A percentile compares a stretch with the other conserved stretches of the same genome.
These are phyloP conservation scores for Aspergillus conjunctus DNA, from an alignment of 495 filamentous ascomycete genomes.

Conservation along the genomic window DNA sequence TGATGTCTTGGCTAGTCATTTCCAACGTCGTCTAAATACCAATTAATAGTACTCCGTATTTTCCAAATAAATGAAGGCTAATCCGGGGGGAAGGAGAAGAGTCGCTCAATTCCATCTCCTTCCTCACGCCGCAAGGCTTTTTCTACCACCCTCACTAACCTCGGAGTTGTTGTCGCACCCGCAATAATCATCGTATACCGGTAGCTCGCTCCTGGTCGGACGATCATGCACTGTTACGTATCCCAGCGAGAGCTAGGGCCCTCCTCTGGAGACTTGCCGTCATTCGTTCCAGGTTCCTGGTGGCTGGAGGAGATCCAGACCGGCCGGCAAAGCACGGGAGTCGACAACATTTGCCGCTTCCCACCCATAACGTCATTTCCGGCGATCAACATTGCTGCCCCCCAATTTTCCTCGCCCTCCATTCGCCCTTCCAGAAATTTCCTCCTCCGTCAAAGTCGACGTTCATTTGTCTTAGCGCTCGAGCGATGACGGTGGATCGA, in stretches of 20 bases:
- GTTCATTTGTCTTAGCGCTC: slow-evolving; percentile 18
- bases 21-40: no score
- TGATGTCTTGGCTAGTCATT: no score
- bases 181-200: neutral
- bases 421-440: slow-evolving; percentile 24
- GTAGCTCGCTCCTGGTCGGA: neutral
- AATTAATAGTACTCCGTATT: no score
- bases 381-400: slow-evolving; percentile 19
- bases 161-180: no score
- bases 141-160: no score
- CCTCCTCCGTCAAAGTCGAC: slow-evolving; percentile 19
- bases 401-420: slow-evolving; percentile 20
- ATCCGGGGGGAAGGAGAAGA: no score
- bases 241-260: neutral
- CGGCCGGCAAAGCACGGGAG: slow-evolving; percentile 16
- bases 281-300: slow-evolving; percentile 14
- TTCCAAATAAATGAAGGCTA: no score
- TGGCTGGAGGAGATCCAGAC: slow-evolving; percentile 24
- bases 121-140: no score
- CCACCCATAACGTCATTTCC: slow-evolving; percentile 37
- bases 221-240: neutral
- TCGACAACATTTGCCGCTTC: slow-evolving; percentile 25
- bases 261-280: slow-evolving; percentile 1
- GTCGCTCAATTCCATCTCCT: no score
- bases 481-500: slow-evolving; percentile 33